phyloP scores from a whole-genome alignment of 345 rosid genomes.

The Laguncularia racemosa region DNA sequence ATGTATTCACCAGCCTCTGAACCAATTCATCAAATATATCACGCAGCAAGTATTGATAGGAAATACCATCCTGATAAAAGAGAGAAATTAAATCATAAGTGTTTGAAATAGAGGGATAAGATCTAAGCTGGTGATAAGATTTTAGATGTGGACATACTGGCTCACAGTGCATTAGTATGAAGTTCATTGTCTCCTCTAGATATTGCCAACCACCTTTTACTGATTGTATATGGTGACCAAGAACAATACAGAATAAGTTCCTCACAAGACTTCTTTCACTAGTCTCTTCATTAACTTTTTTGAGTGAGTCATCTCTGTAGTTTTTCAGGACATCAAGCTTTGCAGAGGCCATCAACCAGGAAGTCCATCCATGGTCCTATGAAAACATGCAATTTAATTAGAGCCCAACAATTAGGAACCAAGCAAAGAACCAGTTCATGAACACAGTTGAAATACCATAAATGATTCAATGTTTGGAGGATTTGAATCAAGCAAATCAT shows the following conservation, averaged over 20 bases:
- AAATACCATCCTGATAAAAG: conserved; percentile 44
- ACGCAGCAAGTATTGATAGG: conserved; percentile 52
- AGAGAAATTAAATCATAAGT: conserved; percentile 13
- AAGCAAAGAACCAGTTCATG: neutral
- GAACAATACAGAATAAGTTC: conserved; percentile 69
- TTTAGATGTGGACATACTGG: conserved; percentile 39
- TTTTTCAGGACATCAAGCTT: conserved; percentile 63
- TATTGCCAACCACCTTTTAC: conserved; percentile 99
- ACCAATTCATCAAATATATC: conserved; percentile 72
- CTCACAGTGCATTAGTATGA: conserved; percentile 54
- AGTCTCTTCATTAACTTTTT: conserved; percentile 30
- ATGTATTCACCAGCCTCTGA: conserved; percentile 60
- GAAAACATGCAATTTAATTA: neutral
- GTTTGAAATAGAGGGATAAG: neutral
- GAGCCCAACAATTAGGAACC: neutral
- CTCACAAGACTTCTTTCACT: conserved; percentile 62
- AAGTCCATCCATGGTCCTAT: conserved; percentile 94
- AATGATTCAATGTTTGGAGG: conserved; percentile 82
- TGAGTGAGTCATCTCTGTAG: conserved; percentile 36
- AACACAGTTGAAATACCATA: conserved; percentile 43
- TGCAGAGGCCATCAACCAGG: conserved; percentile 66
- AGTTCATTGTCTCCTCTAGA: conserved; percentile 84
- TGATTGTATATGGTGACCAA: conserved; percentile 66
- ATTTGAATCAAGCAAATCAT: conserved; percentile 83
- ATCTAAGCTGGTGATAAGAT: conserved; percentile 1